Evolutionary conservation across 805 yeast species (phyloP).

Genomic region (Candida tammaniensis): DNA sequence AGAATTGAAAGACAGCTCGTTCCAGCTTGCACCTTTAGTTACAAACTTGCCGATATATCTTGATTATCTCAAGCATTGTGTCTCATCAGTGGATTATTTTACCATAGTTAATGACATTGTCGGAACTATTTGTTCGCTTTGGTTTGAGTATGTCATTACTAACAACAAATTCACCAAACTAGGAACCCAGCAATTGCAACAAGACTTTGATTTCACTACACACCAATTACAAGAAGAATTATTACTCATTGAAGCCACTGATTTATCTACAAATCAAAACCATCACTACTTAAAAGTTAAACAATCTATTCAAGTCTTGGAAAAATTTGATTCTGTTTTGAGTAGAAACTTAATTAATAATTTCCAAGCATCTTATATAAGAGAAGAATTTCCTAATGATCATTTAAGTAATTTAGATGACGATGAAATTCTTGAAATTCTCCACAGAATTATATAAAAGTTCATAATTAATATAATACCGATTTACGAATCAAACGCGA

Average conservation of each 20-base stretch:
- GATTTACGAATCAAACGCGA: constrained; percentile 1
- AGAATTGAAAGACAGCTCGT: constrained; percentile 13
- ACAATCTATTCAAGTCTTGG: constrained; percentile 30
- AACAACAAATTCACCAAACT: constrained; percentile 32
- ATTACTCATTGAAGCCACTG: constrained; percentile 11
- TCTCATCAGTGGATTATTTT: constrained; percentile 31
- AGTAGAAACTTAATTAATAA: constrained; percentile 17
- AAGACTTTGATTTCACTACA: constrained; percentile 25
- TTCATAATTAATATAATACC: too few relatives aligned
- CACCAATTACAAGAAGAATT: constrained; percentile 18
- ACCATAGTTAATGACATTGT: constrained; percentile 25
- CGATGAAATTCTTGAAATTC: constrained; percentile 25
- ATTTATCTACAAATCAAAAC: constrained; percentile 19
- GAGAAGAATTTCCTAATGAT: constrained; percentile 18
- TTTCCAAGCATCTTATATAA: constrained; percentile 13
- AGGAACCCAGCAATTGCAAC: constrained; percentile 32
- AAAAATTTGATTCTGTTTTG: constrained; percentile 18
- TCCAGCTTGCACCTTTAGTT: constrained; percentile 21
- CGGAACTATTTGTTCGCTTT: constrained; percentile 23
- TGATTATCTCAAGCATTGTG: constrained; percentile 18
- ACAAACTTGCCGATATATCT: constrained; percentile 25
- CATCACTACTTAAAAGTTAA: constrained; percentile 20
- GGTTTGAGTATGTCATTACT: constrained; percentile 37
- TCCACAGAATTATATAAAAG: constrained; percentile 24
- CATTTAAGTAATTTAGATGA: constrained; percentile 14